phyloP scores from a whole-genome alignment of 305 asterid species.

The Salvia sclarea region DNA sequence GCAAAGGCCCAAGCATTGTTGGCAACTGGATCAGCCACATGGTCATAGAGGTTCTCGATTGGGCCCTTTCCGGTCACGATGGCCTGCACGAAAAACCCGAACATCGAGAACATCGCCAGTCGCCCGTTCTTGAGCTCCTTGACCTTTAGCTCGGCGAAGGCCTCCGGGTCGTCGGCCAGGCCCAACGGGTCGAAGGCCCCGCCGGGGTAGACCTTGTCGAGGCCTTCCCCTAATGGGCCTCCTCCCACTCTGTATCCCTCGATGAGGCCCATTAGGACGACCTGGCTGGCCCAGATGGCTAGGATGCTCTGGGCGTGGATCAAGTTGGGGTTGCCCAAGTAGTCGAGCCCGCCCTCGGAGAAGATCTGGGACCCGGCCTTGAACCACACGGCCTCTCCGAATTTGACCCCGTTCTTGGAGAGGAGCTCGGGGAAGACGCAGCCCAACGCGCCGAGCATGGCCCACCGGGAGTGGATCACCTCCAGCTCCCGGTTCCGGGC shows the following conservation, averaged over 20 bases:
- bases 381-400: constrained; percentile 58
- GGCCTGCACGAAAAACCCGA: constrained; percentile 90
- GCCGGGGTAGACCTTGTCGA: constrained; percentile 85
- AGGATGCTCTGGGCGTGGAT: constrained; percentile 85
- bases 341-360: constrained; percentile 86
- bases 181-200: constrained; percentile 93
- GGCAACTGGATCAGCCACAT: constrained; percentile 76
- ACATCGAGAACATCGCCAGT: constrained; percentile 89
- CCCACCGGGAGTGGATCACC: constrained; percentile 52
- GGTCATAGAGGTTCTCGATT: constrained; percentile 67
- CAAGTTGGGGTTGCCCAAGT: constrained; percentile 85
- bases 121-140: constrained; percentile 88
- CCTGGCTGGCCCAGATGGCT: constrained; percentile 84
- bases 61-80: constrained; percentile 95
- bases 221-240: constrained; percentile 86
- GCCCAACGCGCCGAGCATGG: constrained; percentile 56
- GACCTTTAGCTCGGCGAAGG: constrained; percentile 87
- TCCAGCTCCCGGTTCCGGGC: constrained; percentile 88
- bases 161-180: constrained; percentile 84
- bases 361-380: constrained; percentile 79
- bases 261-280: constrained; percentile 76
- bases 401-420: constrained; percentile 42
- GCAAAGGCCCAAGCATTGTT: constrained; percentile 95
- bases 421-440: constrained; percentile 50
- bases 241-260: constrained; percentile 93